A percentile compares a stretch with the other conserved stretches of the same genome.
Conservation (phyloP, 805 yeast genomes). For the Pichia cephalocereana region DNA sequence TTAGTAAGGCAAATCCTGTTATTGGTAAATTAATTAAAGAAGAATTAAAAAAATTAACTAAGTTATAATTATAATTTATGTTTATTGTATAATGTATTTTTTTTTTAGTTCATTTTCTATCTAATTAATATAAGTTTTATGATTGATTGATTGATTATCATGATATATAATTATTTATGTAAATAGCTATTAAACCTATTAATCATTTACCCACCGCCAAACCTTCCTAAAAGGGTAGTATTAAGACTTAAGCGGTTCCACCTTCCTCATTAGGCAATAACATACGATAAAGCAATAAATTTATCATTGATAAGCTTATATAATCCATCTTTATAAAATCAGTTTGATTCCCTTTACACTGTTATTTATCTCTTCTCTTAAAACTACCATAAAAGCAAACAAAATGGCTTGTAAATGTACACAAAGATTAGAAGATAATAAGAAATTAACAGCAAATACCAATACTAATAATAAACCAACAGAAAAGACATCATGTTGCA, state of each 20-base stretch:
- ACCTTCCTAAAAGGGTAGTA: too few relatives aligned
- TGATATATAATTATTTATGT: too few relatives aligned
- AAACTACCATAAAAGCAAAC: background rate
- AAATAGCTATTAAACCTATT: too few relatives aligned
- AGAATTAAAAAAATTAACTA: constrained; percentile 29
- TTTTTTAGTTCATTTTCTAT: too few relatives aligned
- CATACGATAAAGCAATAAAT: too few relatives aligned
- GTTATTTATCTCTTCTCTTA: background rate
- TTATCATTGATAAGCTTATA: too few relatives aligned
- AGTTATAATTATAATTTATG: constrained; percentile 4
- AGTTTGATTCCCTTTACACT: background rate
- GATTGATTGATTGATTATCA: background rate
- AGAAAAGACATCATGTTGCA: constrained; percentile 17
- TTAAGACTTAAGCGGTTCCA: too few relatives aligned
- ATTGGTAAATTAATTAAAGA: constrained; percentile 60
- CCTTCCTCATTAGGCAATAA: too few relatives aligned
- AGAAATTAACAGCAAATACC: background rate
- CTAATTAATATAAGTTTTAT: too few relatives aligned
- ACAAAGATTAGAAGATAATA: constrained; percentile 7
- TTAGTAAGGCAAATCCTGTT: constrained; percentile 58
- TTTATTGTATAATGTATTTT: too few relatives aligned
- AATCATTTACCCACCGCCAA: too few relatives aligned
- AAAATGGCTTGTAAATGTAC: constrained; percentile 21
- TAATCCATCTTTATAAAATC: too few relatives aligned
- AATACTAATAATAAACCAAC: background rate